These are phyloP conservation scores for Claviceps pusilla DNA, from an alignment of 2,329 filamentous ascomycete genomes.

Conservation along the genomic window DNA sequence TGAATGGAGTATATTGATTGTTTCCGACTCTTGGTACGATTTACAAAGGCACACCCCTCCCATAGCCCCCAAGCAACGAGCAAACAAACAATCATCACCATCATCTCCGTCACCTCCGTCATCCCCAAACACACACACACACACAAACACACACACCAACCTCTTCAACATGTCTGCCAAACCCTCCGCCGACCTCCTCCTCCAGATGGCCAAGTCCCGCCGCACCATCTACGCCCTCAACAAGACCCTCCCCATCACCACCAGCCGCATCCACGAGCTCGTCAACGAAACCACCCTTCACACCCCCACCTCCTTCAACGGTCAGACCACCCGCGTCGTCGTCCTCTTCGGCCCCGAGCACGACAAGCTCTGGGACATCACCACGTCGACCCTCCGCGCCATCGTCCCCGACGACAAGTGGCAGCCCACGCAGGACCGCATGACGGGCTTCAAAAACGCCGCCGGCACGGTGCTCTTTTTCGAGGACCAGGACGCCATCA, in stretches of 20 bases:
- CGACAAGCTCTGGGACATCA: conserved; percentile 73
- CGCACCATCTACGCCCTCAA: conserved; percentile 54
- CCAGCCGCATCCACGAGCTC: conserved; percentile 48
- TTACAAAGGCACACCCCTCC: neutral
- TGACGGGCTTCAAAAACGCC: conserved; percentile 47
- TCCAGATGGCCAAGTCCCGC: conserved; percentile 51
- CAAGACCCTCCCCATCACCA: conserved; percentile 40
- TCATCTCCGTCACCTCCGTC: too few species aligned
- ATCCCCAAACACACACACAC: too few species aligned
- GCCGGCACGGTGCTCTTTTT: conserved; percentile 84
- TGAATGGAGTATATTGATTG: too few species aligned
- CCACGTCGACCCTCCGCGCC: conserved; percentile 30
- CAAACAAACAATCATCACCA: neutral
- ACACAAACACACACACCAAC: neutral
- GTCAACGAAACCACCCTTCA: conserved; percentile 49
- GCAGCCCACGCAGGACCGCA: conserved; percentile 31
- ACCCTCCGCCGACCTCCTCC: conserved; percentile 33
- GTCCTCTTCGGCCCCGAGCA: conserved; percentile 72
- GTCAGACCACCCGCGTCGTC: conserved; percentile 63
- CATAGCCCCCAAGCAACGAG: neutral
- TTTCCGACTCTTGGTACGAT: too few species aligned
- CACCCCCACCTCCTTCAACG: conserved; percentile 76
- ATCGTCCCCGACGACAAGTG: conserved; percentile 53
- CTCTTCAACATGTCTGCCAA: conserved; percentile 24
- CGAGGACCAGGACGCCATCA: conserved; percentile 56